Conservation (phyloP, 164 flowering plant species). For the Nelumbo lutea region DNA sequence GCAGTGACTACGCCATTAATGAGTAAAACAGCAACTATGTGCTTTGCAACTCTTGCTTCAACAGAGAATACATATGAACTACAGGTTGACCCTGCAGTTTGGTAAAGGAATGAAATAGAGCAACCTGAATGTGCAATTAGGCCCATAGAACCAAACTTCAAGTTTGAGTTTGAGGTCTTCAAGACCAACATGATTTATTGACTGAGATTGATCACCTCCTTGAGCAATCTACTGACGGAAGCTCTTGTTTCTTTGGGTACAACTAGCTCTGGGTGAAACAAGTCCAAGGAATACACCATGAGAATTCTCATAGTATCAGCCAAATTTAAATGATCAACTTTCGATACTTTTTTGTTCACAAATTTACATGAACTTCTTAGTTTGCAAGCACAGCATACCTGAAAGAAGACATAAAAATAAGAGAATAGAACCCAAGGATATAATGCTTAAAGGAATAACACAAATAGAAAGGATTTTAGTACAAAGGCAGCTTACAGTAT, state of each 20-base stretch:
- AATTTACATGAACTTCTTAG: slow-evolving; percentile 56
- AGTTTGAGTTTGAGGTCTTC: not conserved
- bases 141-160: slow-evolving; percentile 2
- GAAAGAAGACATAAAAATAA: slow-evolving; percentile 14
- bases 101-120: not conserved
- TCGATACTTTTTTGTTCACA: slow-evolving; percentile 38
- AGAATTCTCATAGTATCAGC: slow-evolving; percentile 48
- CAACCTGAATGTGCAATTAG: not conserved
- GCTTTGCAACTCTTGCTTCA: not conserved
- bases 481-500: slow-evolving; percentile 41
- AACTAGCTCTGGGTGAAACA: slow-evolving; percentile 30
- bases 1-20: not conserved
- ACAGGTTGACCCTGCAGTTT: too few relatives aligned
- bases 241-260: slow-evolving; percentile 45
- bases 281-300: slow-evolving; percentile 43
- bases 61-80: not conserved
- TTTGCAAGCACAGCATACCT: slow-evolving; percentile 68
- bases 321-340: slow-evolving; percentile 34
- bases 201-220: slow-evolving; percentile 48
- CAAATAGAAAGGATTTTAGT: not conserved
- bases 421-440: not conserved
- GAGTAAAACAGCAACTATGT: not conserved
- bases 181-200: not conserved
- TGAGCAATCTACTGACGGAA: slow-evolving; percentile 42
- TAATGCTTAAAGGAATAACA: not conserved